These are phyloP conservation scores for Alternaria arborescens DNA, from an alignment of 2,329 filamentous ascomycete species.

Conservation along the genomic window DNA sequence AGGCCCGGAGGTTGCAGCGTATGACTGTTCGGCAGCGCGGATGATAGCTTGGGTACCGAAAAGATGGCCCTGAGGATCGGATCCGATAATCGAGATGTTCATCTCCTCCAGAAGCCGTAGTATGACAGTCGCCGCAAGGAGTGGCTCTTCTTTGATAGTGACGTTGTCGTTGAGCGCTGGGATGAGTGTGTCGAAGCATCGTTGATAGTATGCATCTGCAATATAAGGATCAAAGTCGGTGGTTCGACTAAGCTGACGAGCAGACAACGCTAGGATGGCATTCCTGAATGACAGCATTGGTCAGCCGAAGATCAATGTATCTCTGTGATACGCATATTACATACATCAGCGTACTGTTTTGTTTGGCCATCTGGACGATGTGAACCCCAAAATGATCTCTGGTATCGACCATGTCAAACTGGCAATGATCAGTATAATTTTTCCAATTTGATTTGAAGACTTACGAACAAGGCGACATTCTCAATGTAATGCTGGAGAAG, in stretches of 20 bases:
- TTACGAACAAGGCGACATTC: constrained; percentile 48
- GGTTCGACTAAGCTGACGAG: constrained; percentile 54
- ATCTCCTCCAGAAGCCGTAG: constrained; percentile 54
- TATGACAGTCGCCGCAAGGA: constrained; percentile 54
- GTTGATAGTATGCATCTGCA: constrained; percentile 54
- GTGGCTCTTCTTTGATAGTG: constrained; percentile 52
- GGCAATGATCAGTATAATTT: not conserved
- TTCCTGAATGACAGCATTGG: constrained; percentile 28
- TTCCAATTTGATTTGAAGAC: constrained; percentile 1
- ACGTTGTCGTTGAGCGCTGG: constrained; percentile 51
- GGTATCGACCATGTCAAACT: constrained; percentile 51
- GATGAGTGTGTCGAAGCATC: constrained; percentile 53
- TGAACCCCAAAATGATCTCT: constrained; percentile 46
- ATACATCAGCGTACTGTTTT: constrained; percentile 50
- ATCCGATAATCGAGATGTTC: constrained; percentile 50
- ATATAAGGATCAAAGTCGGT: constrained; percentile 52
- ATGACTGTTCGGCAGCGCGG: constrained; percentile 45
- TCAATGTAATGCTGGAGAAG: constrained; percentile 49
- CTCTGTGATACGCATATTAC: not conserved
- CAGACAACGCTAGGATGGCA: constrained; percentile 54
- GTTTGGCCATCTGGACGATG: constrained; percentile 48
- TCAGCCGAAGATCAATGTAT: not conserved
- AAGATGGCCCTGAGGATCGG: constrained; percentile 51
- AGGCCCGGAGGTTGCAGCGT: constrained; percentile 42
- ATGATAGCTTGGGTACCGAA: constrained; percentile 51